Evolutionary conservation across 257 asterid species (phyloP).

Genomic region (Coffea canephora): DNA sequence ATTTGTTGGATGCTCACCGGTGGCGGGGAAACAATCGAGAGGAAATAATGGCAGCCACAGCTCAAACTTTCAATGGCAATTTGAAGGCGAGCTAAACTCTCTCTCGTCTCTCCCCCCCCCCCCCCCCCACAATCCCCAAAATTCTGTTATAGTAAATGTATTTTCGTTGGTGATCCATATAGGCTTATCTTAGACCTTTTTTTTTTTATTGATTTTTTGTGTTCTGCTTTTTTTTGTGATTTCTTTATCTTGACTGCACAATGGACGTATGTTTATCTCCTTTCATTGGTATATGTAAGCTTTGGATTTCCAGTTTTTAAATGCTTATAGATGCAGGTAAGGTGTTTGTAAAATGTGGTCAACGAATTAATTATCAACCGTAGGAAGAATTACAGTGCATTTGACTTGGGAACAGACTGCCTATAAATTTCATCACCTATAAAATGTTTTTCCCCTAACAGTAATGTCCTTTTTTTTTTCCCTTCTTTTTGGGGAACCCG

Average conservation of each 20-base stretch:
- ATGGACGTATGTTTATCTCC: background rate
- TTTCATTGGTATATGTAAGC: background rate
- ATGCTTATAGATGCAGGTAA: background rate
- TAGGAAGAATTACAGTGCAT: background rate
- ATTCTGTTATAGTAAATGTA: too few relatives aligned
- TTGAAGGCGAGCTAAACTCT: slow-evolving; percentile 19
- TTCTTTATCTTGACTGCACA: background rate
- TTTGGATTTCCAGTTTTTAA: background rate
- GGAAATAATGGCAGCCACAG: slow-evolving; percentile 29
- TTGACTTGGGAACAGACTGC: background rate
- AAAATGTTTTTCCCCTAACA: too few relatives aligned
- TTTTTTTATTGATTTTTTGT: background rate
- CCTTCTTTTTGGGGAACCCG: too few relatives aligned
- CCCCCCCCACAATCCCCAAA: too few relatives aligned
- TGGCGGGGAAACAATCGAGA: slow-evolving; percentile 14
- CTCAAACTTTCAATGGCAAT: slow-evolving; percentile 32
- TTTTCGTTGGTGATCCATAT: background rate
- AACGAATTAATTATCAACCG: background rate
- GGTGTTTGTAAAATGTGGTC: slow-evolving; percentile 19
- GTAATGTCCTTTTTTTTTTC: too few relatives aligned
- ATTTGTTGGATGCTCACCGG: background rate
- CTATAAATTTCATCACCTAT: too few relatives aligned
- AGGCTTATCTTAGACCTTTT: background rate
- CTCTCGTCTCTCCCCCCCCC: background rate
- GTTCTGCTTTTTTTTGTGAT: background rate